Evolutionary conservation across 306 rosid species (phyloP), one percentile per base, ranked within the genome.

Genomic region (Quercus robur): DNA sequence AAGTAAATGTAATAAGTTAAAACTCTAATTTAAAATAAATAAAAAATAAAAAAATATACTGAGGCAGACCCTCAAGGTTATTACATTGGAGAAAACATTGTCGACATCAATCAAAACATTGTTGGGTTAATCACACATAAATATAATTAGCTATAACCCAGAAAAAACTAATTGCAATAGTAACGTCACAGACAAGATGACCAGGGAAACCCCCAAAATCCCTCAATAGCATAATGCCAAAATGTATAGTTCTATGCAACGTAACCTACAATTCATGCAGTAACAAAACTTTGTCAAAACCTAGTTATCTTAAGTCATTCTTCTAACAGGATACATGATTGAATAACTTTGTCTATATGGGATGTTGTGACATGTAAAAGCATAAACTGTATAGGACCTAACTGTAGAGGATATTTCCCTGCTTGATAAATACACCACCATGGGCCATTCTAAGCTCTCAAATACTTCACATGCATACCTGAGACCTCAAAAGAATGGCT

Each of bases 401-500:
- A 59, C 18, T 10, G 31, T 25, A 20, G 66, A 59, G 31, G 30
- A 59, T 59, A 59, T 21, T 21, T 23, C 31, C 30, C 66, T 23
- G 15, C 64, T 25, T 23, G 31, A 59, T 59, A 59, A 21, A 23
- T 59, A 59, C 66, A 23, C 13, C 64, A 58, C 64, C 66, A 59
- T 11, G 6, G 25, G 30, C 66, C 66, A 59, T 13, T 21, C 66
- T 59, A 20, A 25, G 66, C 66, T 59, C 30, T 49, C 66, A 59
- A 23, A 23, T 59, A 26, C 30, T 59, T 59, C 1, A 20, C 15
- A 10, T 59, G 66, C 11, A 59, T 23, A 59, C 66, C 31, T 59
- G 30, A 21, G 66, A 59, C 30, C 66, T 21, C 31, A 23, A 8
- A 49, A 49, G 54, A 49, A 83, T 77, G 87, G 75, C 78, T 5